Conservation (phyloP, 306 rosid species). For the Quercus berberidifolia region DNA sequence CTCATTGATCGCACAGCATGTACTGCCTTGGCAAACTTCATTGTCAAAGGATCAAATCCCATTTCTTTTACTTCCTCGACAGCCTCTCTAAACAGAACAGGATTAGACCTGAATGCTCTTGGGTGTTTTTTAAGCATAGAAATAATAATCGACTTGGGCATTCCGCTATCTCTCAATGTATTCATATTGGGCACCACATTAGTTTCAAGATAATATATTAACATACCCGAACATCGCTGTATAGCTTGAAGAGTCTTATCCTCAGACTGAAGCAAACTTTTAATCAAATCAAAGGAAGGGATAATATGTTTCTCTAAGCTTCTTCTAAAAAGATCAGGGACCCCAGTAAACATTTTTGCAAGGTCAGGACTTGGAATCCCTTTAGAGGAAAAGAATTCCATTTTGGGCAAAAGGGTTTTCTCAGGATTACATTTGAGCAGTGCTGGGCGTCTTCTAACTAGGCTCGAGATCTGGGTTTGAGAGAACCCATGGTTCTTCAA, state of each 20-base stretch:
- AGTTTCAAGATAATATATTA: neutral
- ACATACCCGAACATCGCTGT: neutral
- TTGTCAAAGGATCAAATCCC: conserved; percentile 24
- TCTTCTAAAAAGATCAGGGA: neutral
- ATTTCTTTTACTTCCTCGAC: conserved; percentile 21
- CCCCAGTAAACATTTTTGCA: neutral
- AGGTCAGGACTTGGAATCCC: conserved; percentile 33
- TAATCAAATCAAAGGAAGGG: conserved; percentile 21
- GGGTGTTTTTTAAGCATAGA: neutral
- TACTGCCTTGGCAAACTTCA: conserved; percentile 21
- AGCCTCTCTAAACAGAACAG: neutral
- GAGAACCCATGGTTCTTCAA: conserved; percentile 22
- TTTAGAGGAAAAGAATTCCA: conserved; percentile 32
- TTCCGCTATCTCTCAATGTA: neutral
- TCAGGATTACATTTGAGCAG: neutral
- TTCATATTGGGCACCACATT: neutral
- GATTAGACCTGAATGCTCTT: neutral
- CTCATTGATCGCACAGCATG: neutral
- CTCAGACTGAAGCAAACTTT: conserved; percentile 18
- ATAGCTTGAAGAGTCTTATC: neutral
- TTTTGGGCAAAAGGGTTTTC: conserved; percentile 26
- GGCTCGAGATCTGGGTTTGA: neutral
- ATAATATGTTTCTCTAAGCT: conserved; percentile 23
- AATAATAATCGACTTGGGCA: conserved; percentile 11
- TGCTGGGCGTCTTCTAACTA: neutral